Evolutionary conservation across 176 grass and related monocot species (phyloP), one percentile per base, ranked within the genome.

Genomic region (Oryza glumipatula): DNA sequence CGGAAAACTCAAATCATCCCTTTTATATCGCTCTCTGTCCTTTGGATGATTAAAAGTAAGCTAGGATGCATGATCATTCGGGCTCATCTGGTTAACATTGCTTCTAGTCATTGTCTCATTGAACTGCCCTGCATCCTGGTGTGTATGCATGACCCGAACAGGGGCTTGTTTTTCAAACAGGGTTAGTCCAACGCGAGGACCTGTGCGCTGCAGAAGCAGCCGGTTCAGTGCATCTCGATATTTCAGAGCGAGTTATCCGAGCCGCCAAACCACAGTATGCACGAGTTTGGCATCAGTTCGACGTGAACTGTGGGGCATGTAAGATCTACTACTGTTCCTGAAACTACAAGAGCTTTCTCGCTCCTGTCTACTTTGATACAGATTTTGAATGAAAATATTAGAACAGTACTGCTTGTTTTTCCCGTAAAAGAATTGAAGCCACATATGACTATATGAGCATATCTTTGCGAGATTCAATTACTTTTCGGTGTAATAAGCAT

Each of bases 141-240:
- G 60, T 76, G 11, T 23, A 63, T 10, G 58, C 58, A 23, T 63
- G 70, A 71, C 12, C 64, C 72, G 16, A 81, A 8, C 67, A 21
- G 35, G 5, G 22, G 12, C 16, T 72, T 9, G 2, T 73, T 78
- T 65, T 72, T 23, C 30, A 32, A 45, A 67, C 46, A 19, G 33
- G 39, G 68, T 30, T 33, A 65, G 77, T 89, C 88, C 73, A 72
- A 77, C 13, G 56, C 32, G 1, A 64, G 30, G 65, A 72, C 66
- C 43, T 71, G 77, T 63, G 19, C 7, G 54, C 19, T 58, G 54
- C 6, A 58, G 1, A 58, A 19, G 16, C 54, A 9, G 3, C 17
- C 54, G 54, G 54, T n/a, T 58, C 54, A 58, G 17, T 58, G 54
- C 54, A 58, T 58, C 54, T 58, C 19, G 51, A 56, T 19, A 56